Base-by-base conservation (phyloP, 495 filamentous ascomycete genomes). In the Penicillium argentinense region DNA sequence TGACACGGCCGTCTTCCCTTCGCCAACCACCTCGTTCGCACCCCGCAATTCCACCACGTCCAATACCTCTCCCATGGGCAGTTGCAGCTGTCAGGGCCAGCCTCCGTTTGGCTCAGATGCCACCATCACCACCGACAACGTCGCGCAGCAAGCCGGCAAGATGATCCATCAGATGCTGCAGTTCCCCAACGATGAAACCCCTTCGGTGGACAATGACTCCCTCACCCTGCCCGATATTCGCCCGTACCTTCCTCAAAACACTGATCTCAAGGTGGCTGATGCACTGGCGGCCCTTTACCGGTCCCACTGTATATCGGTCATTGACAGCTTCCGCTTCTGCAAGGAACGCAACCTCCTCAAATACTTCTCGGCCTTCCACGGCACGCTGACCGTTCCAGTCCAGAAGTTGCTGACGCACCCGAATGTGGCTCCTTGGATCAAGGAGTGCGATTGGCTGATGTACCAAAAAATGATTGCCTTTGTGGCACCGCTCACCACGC, bases 381-480 rank as follows among this genome's bases (percentile, higher is more conserved):
- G 93, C 42, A 96, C 90, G 2, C 76, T 98, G 55, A 97, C 93
- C 12, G 91, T 95, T 61, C 95, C 95, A 3, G 90, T 96, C n/a
- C 91, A 96, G 68, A 97, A 92, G 67, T 77, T 98, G 9, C 83
- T 98, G 48, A 82, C 84, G 5, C 82, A 93, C 54, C 87, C 86
- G 2, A 81, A 78, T 44, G 73, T 98, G 38, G 88, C 90, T 11
- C 81, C 86, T 3, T 98, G 93, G 93, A 95, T 98, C 51, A 86
- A 89, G 56, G 86, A 95, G 60, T 96, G 89, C 56, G 93, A 98
- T 54, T 92, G 91, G 72, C 72, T 91, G 27, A 89, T 97, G 76
- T 98, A 98, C 61, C 89, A 87, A 65, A 91, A 91, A 54, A 96
- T 97, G 90, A 89, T 95, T 66, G 83, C 86, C 19, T 89, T 96